phyloP scores from a whole-genome alignment of 495 filamentous ascomycete species.

The Aspergillus ellipticus region DNA sequence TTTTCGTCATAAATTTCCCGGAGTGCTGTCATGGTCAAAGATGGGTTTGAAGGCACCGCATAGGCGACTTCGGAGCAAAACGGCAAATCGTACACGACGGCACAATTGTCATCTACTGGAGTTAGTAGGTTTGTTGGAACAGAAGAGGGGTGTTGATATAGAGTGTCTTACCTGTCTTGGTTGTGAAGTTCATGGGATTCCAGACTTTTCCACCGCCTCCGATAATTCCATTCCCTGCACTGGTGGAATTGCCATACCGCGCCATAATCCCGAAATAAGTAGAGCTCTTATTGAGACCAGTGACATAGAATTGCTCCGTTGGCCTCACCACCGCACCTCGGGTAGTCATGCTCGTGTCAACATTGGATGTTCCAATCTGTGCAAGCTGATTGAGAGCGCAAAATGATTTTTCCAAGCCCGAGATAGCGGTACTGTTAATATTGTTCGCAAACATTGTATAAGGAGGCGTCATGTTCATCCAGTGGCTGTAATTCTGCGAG shows the following conservation, averaged over 20 bases:
- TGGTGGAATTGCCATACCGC: conserved; percentile 53
- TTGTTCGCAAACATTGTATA: conserved; percentile 80
- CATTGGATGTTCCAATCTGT: conserved; percentile 52
- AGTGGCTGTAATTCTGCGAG: conserved; percentile 40
- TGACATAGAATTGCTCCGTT: conserved; percentile 82
- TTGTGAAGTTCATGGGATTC: conserved; percentile 61
- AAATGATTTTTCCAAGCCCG: conserved; percentile 68
- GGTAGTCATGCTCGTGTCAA: conserved; percentile 63
- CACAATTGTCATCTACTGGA: conserved; percentile 66
- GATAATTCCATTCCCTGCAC: conserved; percentile 45
- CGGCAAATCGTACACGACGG: conserved; percentile 72
- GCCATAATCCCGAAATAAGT: conserved; percentile 70
- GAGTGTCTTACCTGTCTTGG: conserved; percentile 62
- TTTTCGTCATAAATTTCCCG: conserved; percentile 66
- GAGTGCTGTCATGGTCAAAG: conserved; percentile 42
- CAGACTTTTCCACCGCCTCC: conserved; percentile 73
- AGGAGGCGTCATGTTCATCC: conserved; percentile 58
- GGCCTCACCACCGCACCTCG: conserved; percentile 58
- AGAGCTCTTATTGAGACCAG: conserved; percentile 63
- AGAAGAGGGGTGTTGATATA: conserved; percentile 6
- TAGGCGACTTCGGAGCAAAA: conserved; percentile 88
- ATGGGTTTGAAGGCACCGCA: conserved; percentile 77
- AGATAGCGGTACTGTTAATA: conserved; percentile 50
- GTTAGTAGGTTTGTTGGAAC: conserved; percentile 20
- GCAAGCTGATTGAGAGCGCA: conserved; percentile 66